phyloP scores from a whole-genome alignment of 176 grass and related monocot species.

The Phragmites australis region DNA sequence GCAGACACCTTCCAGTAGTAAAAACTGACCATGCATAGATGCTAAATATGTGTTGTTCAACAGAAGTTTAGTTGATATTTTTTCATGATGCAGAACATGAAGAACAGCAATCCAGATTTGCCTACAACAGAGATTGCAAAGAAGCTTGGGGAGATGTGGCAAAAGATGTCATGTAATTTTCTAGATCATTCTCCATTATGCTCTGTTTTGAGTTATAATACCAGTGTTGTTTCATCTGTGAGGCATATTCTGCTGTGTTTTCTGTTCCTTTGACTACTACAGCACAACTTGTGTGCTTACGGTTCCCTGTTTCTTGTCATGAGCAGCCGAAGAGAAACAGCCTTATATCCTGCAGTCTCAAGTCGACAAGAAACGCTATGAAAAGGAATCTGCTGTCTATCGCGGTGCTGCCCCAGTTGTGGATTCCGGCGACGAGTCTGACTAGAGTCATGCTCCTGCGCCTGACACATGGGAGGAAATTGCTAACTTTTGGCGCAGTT shows the following conservation, averaged over 20 bases:
- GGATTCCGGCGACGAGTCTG: slow-evolving; percentile 62
- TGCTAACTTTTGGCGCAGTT: neutral
- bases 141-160: slow-evolving; percentile 87
- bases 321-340: slow-evolving; percentile 74
- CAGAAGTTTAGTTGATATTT: slow-evolving; percentile 26
- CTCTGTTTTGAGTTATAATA: neutral
- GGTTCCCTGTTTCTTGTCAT: neutral
- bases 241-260: neutral
- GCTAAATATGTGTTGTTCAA: slow-evolving; percentile 17
- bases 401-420: slow-evolving; percentile 46
- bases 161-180: slow-evolving; percentile 85
- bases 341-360: slow-evolving; percentile 66
- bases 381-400: slow-evolving; percentile 66
- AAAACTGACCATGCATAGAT: neutral
- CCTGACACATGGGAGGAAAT: neutral
- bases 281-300: neutral
- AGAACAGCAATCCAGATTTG: slow-evolving; percentile 67
- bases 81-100: slow-evolving; percentile 65
- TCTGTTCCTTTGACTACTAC: neutral
- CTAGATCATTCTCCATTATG: slow-evolving; percentile 29
- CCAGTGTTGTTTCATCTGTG: neutral
- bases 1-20: neutral
- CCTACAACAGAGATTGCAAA: slow-evolving; percentile 67
- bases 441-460: slow-evolving; percentile 33
- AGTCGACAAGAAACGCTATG: slow-evolving; percentile 73